Percentiles rank a stretch among this genome's conserved stretches.
These are phyloP conservation scores for Aspergillus floridensis DNA, from an alignment of 2,329 filamentous ascomycete species.

Conservation along the genomic window DNA sequence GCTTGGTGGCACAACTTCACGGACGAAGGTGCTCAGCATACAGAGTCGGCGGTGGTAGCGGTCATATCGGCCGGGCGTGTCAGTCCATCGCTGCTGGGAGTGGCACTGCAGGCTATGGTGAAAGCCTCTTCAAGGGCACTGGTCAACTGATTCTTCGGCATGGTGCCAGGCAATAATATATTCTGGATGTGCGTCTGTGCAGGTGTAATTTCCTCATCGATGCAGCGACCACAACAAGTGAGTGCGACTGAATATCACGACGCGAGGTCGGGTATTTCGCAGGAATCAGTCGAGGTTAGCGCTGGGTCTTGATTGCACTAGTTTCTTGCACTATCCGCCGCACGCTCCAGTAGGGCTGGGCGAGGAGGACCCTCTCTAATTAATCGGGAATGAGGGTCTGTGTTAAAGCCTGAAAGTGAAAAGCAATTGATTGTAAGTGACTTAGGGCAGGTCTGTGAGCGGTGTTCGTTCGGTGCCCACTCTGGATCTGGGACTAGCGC, in stretches of 20 bases:
- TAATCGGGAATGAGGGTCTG: not conserved
- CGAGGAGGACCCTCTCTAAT: not conserved
- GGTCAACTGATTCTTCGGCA: not conserved
- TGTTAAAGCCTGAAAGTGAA: not conserved
- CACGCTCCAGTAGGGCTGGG: not conserved
- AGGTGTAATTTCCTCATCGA: not conserved
- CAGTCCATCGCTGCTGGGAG: not conserved
- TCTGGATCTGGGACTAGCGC: not conserved
- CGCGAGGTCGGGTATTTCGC: not conserved
- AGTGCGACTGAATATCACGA: not conserved
- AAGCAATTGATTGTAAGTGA: not conserved
- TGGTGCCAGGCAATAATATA: not conserved
- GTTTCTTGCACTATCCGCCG: not conserved
- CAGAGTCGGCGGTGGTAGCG: not conserved
- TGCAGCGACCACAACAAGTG: not conserved
- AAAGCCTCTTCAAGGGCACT: not conserved
- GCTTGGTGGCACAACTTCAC: not conserved
- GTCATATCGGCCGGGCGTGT: not conserved
- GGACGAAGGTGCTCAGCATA: not conserved
- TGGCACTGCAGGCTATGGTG: not conserved
- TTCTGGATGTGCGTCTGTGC: not conserved
- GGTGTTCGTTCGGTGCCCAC: not conserved
- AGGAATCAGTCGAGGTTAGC: not conserved
- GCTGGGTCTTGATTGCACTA: not conserved
- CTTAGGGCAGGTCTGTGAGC: not conserved